Percentiles rank a stretch among this genome's conserved stretches.
Evolutionary conservation across 2,329 filamentous ascomycete genomes (phyloP).

Genomic region (Aspergillus sp.): DNA sequence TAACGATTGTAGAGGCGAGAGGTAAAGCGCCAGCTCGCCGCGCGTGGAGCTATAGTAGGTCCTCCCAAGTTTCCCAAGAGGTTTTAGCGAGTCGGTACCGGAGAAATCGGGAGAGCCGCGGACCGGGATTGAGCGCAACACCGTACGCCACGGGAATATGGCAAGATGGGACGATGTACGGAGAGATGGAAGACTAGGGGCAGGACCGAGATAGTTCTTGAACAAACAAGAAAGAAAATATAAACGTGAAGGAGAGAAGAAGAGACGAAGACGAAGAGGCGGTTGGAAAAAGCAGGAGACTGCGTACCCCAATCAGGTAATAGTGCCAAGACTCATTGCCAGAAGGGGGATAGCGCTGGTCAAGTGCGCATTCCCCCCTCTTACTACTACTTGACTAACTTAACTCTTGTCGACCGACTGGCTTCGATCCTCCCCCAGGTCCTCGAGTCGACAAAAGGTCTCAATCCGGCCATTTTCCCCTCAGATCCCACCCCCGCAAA

Average conservation of each 20-base stretch:
- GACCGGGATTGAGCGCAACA: no score
- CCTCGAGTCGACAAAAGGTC: conserved; percentile 6
- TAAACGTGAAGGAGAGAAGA: neutral
- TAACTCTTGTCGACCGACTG: conserved; percentile 12
- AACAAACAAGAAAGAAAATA: neutral
- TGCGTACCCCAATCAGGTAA: neutral
- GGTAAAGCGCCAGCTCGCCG: no score
- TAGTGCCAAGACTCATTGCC: conserved; percentile 25
- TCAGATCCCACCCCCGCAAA: neutral
- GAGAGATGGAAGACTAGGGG: neutral
- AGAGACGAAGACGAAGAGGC: neutral
- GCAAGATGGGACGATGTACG: neutral
- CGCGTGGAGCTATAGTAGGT: no score
- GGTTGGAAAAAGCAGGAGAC: neutral
- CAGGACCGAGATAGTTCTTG: neutral
- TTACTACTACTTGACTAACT: conserved; percentile 17
- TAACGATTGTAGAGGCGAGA: neutral
- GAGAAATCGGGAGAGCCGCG: neutral
- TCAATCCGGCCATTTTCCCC: conserved; percentile 7
- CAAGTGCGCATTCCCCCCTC: conserved; percentile 26
- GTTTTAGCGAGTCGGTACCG: neutral
- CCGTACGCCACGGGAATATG: no score
- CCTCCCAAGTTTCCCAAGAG: neutral
- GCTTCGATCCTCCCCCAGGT: conserved; percentile 22
- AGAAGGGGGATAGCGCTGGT: conserved; percentile 21